Percentiles rank a stretch among this genome's conserved stretches.
Conservation (phyloP, 257 asterid genomes). For the Lantana camara region DNA sequence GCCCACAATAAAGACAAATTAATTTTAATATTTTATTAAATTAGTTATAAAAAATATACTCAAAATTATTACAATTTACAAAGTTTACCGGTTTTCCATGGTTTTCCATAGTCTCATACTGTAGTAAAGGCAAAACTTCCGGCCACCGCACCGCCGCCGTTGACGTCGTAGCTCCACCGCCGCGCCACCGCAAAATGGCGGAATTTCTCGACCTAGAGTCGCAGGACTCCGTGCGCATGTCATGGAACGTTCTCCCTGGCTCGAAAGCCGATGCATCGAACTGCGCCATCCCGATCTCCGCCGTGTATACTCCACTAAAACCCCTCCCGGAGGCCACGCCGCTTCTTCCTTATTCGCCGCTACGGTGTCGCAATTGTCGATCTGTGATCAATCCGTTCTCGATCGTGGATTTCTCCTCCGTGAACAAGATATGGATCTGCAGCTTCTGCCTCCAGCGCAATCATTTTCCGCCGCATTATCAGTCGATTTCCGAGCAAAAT, state of each 20-base stretch:
- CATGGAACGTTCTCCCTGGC: conserved; percentile 98
- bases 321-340: conserved; percentile 66
- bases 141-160: conserved; percentile 36
- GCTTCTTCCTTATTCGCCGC: conserved; percentile 79
- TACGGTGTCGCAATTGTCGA: conserved; percentile 95
- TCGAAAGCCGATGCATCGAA: conserved; percentile 86
- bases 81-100: conserved; percentile 14
- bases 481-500: conserved; percentile 78
- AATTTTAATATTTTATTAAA: neutral
- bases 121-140: conserved; percentile 28
- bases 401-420: conserved; percentile 84
- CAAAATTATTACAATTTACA: conserved; percentile 16
- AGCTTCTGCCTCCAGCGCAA: conserved; percentile 86
- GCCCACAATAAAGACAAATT: neutral
- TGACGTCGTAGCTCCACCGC: conserved; percentile 21
- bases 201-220: conserved; percentile 79
- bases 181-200: conserved; percentile 50
- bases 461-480: conserved; percentile 86
- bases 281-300: conserved; percentile 91
- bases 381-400: conserved; percentile 91
- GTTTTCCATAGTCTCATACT: neutral
- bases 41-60: neutral
- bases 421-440: conserved; percentile 91
- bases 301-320: conserved; percentile 86
- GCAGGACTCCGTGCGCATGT: conserved; percentile 93